Conservation (phyloP, 192 early-diverging fungal genomes). For the Entomortierella parvispora region DNA sequence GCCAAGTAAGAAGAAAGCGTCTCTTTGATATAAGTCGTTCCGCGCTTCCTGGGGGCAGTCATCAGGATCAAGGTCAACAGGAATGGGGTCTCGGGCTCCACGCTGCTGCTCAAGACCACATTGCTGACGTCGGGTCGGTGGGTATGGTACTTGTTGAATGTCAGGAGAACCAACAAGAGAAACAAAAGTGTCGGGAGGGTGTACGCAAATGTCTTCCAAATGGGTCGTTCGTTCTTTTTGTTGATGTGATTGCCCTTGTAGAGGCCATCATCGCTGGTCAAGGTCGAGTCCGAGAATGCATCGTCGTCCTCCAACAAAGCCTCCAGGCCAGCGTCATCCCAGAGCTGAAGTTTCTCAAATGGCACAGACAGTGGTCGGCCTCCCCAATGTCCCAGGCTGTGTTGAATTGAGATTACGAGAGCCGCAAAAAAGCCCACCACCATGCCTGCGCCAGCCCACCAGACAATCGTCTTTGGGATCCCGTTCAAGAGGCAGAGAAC, state of each 20-base stretch:
- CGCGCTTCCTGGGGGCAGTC: conserved; percentile 60
- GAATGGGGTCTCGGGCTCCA: conserved; percentile 49
- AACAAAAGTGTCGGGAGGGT: conserved; percentile 23
- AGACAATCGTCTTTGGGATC: conserved; percentile 59
- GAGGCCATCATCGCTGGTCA: background rate
- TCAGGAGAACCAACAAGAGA: conserved; percentile 30
- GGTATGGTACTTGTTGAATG: conserved; percentile 50
- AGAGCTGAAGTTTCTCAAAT: conserved; percentile 30
- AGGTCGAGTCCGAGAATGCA: conserved; percentile 24
- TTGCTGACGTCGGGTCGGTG: conserved; percentile 20
- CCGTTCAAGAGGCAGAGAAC: conserved; percentile 61
- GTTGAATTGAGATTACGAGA: conserved; percentile 45
- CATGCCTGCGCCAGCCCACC: conserved; percentile 64
- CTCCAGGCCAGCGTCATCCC: conserved; percentile 25
- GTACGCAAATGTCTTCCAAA: conserved; percentile 16
- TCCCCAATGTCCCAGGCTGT: conserved; percentile 32
- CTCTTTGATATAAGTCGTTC: conserved; percentile 55
- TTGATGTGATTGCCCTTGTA: conserved; percentile 16
- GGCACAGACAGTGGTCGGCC: conserved; percentile 29
- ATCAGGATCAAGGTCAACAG: conserved; percentile 60
- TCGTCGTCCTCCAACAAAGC: conserved; percentile 32
- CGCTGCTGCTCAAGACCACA: conserved; percentile 18
- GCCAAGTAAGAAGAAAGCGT: conserved; percentile 58
- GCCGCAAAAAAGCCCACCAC: conserved; percentile 56
- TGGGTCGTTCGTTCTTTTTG: background rate